phyloP scores from a whole-genome alignment of 108 stramenopile species.

The Schizochytrium sp. region DNA sequence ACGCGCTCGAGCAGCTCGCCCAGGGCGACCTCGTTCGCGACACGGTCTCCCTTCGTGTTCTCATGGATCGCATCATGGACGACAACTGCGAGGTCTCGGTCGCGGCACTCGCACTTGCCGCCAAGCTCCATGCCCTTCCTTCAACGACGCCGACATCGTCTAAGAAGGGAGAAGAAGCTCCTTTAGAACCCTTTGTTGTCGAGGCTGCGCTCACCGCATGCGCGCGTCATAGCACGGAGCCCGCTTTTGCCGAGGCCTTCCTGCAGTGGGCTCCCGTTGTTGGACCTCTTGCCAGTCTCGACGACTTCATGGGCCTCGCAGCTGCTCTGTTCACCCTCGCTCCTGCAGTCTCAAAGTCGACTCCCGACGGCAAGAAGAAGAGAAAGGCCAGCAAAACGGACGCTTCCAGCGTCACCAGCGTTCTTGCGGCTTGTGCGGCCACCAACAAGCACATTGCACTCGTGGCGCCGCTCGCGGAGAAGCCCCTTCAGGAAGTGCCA shows the following conservation, averaged over 20 bases:
- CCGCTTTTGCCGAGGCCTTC: not conserved
- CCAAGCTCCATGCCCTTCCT: not conserved
- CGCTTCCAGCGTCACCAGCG: not conserved
- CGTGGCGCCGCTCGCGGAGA: not conserved
- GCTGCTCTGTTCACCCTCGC: not conserved
- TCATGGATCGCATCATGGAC: constrained; percentile 2
- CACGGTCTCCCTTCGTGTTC: not conserved
- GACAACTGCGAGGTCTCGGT: not conserved
- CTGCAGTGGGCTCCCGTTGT: not conserved
- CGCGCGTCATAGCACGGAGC: not conserved
- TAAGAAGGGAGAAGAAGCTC: not conserved
- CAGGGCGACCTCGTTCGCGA: not conserved
- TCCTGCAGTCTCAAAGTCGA: not conserved
- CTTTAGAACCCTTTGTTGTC: not conserved
- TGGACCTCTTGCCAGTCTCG: not conserved
- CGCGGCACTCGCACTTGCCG: not conserved
- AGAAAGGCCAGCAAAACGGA: no score
- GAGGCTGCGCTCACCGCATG: not conserved
- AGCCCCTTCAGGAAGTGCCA: not conserved
- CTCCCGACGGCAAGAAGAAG: not conserved
- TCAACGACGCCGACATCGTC: not conserved
- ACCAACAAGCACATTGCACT: not conserved
- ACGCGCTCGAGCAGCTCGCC: not conserved
- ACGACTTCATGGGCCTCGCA: not conserved
- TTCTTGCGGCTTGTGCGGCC: not conserved